phyloP scores from a whole-genome alignment of 352 stramenopile genomes.

The Pythium scleroteichum region DNA sequence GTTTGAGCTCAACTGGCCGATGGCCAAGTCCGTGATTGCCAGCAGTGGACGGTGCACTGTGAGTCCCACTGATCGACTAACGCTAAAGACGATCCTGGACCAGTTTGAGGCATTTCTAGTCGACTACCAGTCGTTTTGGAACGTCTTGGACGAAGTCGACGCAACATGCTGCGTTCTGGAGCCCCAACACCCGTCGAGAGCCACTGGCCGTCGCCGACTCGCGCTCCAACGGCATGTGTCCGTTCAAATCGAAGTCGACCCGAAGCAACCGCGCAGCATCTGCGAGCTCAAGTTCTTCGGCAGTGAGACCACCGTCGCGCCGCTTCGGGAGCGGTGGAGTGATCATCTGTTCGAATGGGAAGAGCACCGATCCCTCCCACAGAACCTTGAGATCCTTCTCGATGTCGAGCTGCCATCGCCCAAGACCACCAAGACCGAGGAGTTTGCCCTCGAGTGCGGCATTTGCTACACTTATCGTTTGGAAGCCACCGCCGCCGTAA shows the following conservation, averaged over 20 bases:
- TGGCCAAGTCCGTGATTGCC: too few relatives aligned
- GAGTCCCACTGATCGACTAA: not conserved
- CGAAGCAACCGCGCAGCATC: slow-evolving; percentile 38
- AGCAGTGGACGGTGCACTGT: too few relatives aligned
- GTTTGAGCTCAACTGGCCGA: slow-evolving; percentile 44
- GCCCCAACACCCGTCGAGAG: slow-evolving; percentile 63
- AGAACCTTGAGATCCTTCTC: slow-evolving; percentile 72
- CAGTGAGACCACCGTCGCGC: slow-evolving; percentile 51
- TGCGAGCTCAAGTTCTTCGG: slow-evolving; percentile 80
- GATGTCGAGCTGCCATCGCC: slow-evolving; percentile 65
- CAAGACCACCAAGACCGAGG: slow-evolving; percentile 42
- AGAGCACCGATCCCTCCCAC: slow-evolving; percentile 43
- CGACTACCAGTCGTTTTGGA: slow-evolving; percentile 79
- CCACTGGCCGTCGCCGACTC: slow-evolving; percentile 59
- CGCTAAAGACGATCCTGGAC: slow-evolving; percentile 29
- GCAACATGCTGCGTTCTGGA: slow-evolving; percentile 74
- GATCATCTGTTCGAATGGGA: slow-evolving; percentile 62
- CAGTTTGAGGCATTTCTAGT: slow-evolving; percentile 62
- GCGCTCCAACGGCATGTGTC: slow-evolving; percentile 71
- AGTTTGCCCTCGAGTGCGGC: slow-evolving; percentile 85
- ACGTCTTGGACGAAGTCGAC: slow-evolving; percentile 76
- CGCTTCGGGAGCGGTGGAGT: slow-evolving; percentile 61
- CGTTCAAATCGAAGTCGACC: slow-evolving; percentile 70
- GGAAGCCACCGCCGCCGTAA: slow-evolving; percentile 21
- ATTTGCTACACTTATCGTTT: slow-evolving; percentile 90